A percentile compares a stretch with the other conserved stretches of the same genome.
These are phyloP conservation scores for Gymnopus androsaceus DNA, from an alignment of 1,284 basidiomycete species.

Conservation along the genomic window DNA sequence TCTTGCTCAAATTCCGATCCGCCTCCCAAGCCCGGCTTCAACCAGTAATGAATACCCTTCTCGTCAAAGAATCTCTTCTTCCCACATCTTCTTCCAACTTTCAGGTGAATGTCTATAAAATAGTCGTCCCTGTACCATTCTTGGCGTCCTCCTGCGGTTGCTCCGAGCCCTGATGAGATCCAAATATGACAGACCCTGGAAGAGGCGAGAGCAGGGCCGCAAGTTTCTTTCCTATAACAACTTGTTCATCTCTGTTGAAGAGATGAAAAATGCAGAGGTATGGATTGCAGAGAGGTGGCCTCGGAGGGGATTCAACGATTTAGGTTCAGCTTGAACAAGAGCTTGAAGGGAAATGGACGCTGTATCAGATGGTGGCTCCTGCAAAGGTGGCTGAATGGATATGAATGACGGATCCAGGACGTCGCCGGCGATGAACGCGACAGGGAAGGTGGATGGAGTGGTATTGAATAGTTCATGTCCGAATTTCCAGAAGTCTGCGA, in stretches of 20 bases:
- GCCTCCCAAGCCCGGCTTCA: too few species aligned
- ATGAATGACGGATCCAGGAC: slow-evolving; percentile 41
- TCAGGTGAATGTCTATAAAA: slow-evolving; percentile 38
- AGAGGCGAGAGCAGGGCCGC: slow-evolving; percentile 38
- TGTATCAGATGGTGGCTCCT: neutral
- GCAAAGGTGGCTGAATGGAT: slow-evolving; percentile 23
- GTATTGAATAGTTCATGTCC: slow-evolving; percentile 41
- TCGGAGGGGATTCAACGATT: slow-evolving; percentile 43
- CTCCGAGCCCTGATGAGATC: slow-evolving; percentile 26
- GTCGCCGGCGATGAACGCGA: slow-evolving; percentile 47
- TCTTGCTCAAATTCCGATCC: too few species aligned
- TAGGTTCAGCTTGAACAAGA: slow-evolving; percentile 23
- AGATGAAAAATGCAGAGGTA: slow-evolving; percentile 52
- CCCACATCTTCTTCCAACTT: too few species aligned
- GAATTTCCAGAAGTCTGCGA: slow-evolving; percentile 38
- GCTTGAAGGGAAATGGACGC: slow-evolving; percentile 25
- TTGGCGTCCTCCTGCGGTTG: slow-evolving; percentile 14
- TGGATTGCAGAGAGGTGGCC: slow-evolving; percentile 49
- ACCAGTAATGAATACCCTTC: too few species aligned
- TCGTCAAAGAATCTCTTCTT: too few species aligned
- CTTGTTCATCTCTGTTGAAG: slow-evolving; percentile 46
- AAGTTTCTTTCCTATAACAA: slow-evolving; percentile 39
- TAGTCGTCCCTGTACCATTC: slow-evolving; percentile 10
- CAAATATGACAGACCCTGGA: slow-evolving; percentile 37
- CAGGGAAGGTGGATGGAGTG: slow-evolving; percentile 40